These are phyloP conservation scores for Flaveria sonorensis DNA, from an alignment of 129 eudicot species.

Conservation along the genomic window DNA sequence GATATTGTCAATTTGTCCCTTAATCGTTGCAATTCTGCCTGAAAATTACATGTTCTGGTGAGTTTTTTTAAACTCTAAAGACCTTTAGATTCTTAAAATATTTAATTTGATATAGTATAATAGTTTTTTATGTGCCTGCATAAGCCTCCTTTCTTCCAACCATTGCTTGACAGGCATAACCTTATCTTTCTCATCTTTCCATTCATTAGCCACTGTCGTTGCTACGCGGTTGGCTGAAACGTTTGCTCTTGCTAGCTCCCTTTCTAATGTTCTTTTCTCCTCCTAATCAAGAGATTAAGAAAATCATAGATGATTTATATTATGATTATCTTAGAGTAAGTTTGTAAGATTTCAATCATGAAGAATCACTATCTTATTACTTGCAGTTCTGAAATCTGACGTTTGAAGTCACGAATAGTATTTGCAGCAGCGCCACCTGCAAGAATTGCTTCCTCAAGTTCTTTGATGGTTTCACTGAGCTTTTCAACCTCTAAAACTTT, in stretches of 20 bases:
- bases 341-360: not conserved
- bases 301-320: not conserved
- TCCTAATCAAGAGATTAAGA: constrained; percentile 47
- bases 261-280: constrained; percentile 85
- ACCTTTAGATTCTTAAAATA: not conserved
- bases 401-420: constrained; percentile 58
- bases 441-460: constrained; percentile 95
- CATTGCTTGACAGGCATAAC: constrained; percentile 94
- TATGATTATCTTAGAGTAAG: not conserved
- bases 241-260: constrained; percentile 84
- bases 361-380: constrained; percentile 34
- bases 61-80: not conserved
- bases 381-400: constrained; percentile 73
- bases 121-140: constrained; percentile 56
- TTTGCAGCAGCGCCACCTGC: constrained; percentile 90
- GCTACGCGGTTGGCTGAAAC: constrained; percentile 91
- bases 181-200: constrained; percentile 88
- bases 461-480: constrained; percentile 76
- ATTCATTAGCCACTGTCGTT: constrained; percentile 84
- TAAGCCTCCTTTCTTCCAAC: constrained; percentile 79
- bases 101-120: not conserved
- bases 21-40: constrained; percentile 90
- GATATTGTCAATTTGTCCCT: constrained; percentile 68
- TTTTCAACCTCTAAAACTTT: constrained; percentile 88
- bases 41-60: constrained; percentile 9